Evolutionary conservation across 345 rosid species (phyloP).

Genomic region (Jatropha curcas): DNA sequence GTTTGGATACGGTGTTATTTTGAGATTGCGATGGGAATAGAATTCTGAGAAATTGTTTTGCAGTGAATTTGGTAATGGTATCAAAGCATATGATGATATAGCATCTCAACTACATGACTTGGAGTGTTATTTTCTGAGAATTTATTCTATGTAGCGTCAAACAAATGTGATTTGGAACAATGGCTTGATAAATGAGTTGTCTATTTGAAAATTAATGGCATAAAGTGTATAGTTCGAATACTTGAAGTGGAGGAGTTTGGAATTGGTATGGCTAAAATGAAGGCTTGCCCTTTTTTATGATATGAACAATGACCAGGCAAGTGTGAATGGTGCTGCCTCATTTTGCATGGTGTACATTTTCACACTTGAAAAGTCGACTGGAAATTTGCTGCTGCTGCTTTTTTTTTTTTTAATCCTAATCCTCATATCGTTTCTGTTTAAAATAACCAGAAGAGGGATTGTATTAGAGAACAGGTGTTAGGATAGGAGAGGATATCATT

Average conservation of each 20-base stretch:
- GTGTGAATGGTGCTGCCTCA: neutral
- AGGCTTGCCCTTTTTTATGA: neutral
- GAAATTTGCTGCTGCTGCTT: too few relatives aligned
- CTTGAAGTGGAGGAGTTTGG: neutral
- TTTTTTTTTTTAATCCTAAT: conserved; percentile 6
- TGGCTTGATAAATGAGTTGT: neutral
- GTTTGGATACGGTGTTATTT: neutral
- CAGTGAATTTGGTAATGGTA: neutral
- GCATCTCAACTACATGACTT: neutral
- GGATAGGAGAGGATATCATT: neutral
- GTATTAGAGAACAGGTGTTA: neutral
- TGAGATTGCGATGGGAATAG: neutral
- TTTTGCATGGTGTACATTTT: neutral
- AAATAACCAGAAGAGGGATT: neutral
- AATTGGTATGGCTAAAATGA: neutral
- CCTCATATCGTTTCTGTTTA: neutral
- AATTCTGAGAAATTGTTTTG: neutral
- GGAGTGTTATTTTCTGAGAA: neutral
- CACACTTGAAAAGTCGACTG: too few relatives aligned
- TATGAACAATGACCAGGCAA: neutral
- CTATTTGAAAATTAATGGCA: neutral
- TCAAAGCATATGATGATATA: neutral
- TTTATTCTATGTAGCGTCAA: neutral
- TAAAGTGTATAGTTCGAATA: neutral
- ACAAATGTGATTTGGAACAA: neutral